Evolutionary conservation across 2,329 filamentous ascomycete genomes (phyloP).

Genomic region (Cladosporium sp.): DNA sequence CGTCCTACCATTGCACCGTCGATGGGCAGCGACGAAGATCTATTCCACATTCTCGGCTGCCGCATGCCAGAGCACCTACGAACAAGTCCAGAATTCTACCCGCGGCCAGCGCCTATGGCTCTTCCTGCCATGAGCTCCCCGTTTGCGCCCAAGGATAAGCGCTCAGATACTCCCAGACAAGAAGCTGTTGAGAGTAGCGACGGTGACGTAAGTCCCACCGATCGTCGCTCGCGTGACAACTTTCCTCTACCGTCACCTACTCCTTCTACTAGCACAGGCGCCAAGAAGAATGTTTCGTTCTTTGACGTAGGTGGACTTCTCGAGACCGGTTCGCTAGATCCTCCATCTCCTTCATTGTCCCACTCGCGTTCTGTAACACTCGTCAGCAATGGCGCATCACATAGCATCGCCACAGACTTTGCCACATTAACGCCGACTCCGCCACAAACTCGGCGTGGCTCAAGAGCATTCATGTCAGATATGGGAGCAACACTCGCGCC

Average conservation of each 20-base stretch:
- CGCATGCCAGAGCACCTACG: constrained; percentile 53
- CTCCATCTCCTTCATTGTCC: constrained; percentile 19
- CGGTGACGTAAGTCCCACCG: neutral
- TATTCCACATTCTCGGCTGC: constrained; percentile 75
- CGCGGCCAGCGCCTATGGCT: constrained; percentile 38
- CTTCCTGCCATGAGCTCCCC: constrained; percentile 31
- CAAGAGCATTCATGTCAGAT: constrained; percentile 29
- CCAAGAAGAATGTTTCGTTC: constrained; percentile 58
- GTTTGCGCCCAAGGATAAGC: neutral
- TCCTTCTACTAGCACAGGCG: constrained; percentile 10
- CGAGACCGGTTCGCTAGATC: constrained; percentile 43
- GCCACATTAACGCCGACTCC: constrained; percentile 21
- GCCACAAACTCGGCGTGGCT: constrained; percentile 24
- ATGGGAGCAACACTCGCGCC: constrained; percentile 28
- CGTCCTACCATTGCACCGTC: constrained; percentile 61
- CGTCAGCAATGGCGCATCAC: constrained; percentile 46
- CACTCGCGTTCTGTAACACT: constrained; percentile 54
- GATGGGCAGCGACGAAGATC: constrained; percentile 88
- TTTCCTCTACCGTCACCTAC: constrained; percentile 15
- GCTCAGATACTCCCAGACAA: neutral
- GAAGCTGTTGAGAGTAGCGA: neutral
- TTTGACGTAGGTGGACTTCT: constrained; percentile 80
- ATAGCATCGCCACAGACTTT: constrained; percentile 40
- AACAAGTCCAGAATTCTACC: constrained; percentile 19
- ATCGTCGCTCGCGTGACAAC: neutral